Evolutionary conservation across 2,329 filamentous ascomycete genomes (phyloP), one percentile per base, ranked within the genome.

Genomic region (Dactylellina drechsleri): DNA sequence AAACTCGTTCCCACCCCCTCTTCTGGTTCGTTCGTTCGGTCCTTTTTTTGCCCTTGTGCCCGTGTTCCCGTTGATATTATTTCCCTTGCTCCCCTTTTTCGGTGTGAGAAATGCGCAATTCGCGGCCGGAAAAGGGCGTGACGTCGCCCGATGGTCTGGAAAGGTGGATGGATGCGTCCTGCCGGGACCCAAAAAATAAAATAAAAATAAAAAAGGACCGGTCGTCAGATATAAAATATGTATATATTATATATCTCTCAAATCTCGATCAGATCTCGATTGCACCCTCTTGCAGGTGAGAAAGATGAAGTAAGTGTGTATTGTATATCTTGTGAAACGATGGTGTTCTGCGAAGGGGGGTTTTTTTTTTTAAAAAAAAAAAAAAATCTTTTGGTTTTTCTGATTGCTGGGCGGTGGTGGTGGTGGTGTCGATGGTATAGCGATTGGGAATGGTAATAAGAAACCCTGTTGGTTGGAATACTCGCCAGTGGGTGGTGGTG

Each of bases 41-140:
- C 31, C 10, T 36, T 36, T 36, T 36, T 2, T 36, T 10, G 31
- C 31, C 31, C 31, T 36, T 36, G 31, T 36, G 31, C 31, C 2
- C 6, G 31, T 36, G 31, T 36, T 36, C 31, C 31, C 31, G 31
- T 36, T 36, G 31, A 36, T 36, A 36, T 47, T 61, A 52, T 23
- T 45, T 66, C 50, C 26, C 65, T 68, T 61, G 54, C 64, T 59
- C 49, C 65, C 56, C 56, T 68, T 68, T 45, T 52, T 23, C 47
- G 10, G 15, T 52, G 18, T 40, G 43, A 41, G 56, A 36, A 52
- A 56, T 68, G 65, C 65, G 65, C 56, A 68, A 60, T 56, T 36
- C 31, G 23, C 23, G 31, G 31, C 31, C 26, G 65, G 52, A 31
- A 26, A 16, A 26, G 54, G 56, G 47, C 53, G 53, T 53, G 54